Evolutionary conservation across 1,139 yeast genomes (phyloP).

Genomic region (Taphrina betulina): DNA sequence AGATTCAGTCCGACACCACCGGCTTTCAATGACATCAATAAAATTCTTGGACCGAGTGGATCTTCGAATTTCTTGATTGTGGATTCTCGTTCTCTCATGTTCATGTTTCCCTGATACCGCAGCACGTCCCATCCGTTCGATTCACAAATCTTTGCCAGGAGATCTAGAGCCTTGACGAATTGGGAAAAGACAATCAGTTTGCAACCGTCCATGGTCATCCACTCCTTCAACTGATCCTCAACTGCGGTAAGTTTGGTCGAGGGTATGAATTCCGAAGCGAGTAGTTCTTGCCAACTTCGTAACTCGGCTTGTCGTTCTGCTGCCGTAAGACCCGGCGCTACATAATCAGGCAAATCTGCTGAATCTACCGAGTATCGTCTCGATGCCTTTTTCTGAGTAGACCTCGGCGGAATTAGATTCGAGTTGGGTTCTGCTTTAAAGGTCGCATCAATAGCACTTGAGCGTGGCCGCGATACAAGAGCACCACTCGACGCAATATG

Average conservation of each 20-base stretch:
- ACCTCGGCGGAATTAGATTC: no score
- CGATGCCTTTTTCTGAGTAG: no score
- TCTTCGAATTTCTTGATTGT: slow-evolving; percentile 90
- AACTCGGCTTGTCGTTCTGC: slow-evolving; percentile 19
- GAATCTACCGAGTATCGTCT: slow-evolving; percentile 8
- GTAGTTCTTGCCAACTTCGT: slow-evolving; percentile 48
- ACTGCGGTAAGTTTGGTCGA: slow-evolving; percentile 95
- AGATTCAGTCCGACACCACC: slow-evolving; percentile 97
- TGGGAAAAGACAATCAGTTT: slow-evolving; percentile 96
- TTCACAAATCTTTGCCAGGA: slow-evolving; percentile 67
- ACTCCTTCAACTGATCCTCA: slow-evolving; percentile 83
- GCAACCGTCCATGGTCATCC: slow-evolving; percentile 81
- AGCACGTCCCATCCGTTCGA: slow-evolving; percentile 3
- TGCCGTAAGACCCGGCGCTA: not conserved
- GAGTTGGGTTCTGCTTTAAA: no score
- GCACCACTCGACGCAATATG: no score
- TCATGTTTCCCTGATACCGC: slow-evolving; percentile 78
- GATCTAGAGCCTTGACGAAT: slow-evolving; percentile 91
- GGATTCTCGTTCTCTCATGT: slow-evolving; percentile 89
- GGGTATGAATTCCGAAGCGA: slow-evolving; percentile 82
- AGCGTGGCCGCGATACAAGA: no score
- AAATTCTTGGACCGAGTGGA: slow-evolving; percentile 86
- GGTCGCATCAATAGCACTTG: no score
- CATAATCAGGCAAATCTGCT: not conserved
- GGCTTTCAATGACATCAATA: slow-evolving; percentile 89